These are phyloP conservation scores for Marasmius oreades DNA, from an alignment of 1,284 basidiomycete genomes.

Conservation along the genomic window DNA sequence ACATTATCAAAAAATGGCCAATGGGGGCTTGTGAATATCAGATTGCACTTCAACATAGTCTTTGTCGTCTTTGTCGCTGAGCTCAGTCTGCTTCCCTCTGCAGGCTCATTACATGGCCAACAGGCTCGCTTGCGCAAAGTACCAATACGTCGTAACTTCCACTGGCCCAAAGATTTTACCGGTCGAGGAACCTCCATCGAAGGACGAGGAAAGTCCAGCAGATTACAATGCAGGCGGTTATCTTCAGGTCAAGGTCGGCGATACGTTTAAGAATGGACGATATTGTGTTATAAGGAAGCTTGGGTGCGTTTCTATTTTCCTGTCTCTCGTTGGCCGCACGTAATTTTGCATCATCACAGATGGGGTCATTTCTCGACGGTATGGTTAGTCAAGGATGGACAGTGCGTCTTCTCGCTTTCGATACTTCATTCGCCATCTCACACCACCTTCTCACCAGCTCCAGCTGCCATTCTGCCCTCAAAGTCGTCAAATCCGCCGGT, in stretches of 20 bases:
- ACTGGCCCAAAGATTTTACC: constrained; percentile 66
- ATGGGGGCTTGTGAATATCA: background rate
- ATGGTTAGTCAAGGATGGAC: constrained; percentile 74
- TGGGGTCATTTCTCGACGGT: constrained; percentile 93
- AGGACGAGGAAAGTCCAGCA: constrained; percentile 76
- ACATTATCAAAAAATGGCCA: background rate
- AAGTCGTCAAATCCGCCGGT: constrained; percentile 88
- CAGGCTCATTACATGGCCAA: constrained; percentile 49
- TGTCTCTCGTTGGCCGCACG: constrained; percentile 20
- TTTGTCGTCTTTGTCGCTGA: background rate
- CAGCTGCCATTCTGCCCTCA: constrained; percentile 80
- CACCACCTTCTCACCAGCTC: constrained; percentile 33
- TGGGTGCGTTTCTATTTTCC: constrained; percentile 46
- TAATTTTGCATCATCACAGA: constrained; percentile 35
- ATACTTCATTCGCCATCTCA: constrained; percentile 15
- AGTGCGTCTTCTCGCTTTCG: constrained; percentile 42
- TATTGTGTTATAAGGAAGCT: constrained; percentile 83
- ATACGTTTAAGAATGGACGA: constrained; percentile 76
- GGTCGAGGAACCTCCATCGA: constrained; percentile 56
- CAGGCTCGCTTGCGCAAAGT: constrained; percentile 63
- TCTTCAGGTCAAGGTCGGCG: constrained; percentile 72
- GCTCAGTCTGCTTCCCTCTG: constrained; percentile 17
- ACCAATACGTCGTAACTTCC: constrained; percentile 69
- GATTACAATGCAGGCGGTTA: constrained; percentile 82
- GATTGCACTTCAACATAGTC: background rate